Evolutionary conservation across 148 eudicot genomes (phyloP).

Genomic region (Gaultheria prostrata): DNA sequence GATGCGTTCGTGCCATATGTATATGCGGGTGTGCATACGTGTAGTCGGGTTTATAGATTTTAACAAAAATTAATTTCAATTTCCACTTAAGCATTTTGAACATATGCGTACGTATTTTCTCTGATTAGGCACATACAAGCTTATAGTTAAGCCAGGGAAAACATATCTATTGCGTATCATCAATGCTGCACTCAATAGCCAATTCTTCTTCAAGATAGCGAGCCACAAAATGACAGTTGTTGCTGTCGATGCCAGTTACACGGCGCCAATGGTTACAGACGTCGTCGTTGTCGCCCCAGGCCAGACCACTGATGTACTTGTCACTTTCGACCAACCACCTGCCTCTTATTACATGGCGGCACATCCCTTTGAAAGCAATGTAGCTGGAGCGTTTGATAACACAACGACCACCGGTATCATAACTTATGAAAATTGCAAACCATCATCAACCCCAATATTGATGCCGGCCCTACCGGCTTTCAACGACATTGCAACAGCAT

Average conservation of each 20-base stretch:
- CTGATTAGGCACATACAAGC: conserved; percentile 24
- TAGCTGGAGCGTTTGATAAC: conserved; percentile 34
- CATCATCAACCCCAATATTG: conserved; percentile 25
- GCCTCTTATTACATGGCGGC: conserved; percentile 68
- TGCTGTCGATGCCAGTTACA: conserved; percentile 63
- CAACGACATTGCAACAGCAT: conserved; percentile 56
- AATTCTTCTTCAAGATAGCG: neutral
- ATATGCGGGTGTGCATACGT: no score
- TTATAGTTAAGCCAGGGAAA: conserved; percentile 46
- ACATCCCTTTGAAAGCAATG: conserved; percentile 35
- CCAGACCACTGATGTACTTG: conserved; percentile 64
- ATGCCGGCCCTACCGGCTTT: conserved; percentile 58
- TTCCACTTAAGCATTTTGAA: neutral
- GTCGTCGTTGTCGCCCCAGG: conserved; percentile 56
- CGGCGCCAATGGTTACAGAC: conserved; percentile 40
- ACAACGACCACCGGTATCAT: conserved; percentile 60
- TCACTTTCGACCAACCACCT: conserved; percentile 40
- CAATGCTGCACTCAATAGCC: neutral
- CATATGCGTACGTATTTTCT: neutral
- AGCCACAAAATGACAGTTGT: conserved; percentile 38
- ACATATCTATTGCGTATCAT: conserved; percentile 37
- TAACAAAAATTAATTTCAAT: no score
- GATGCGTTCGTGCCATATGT: no score
- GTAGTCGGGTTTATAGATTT: no score
- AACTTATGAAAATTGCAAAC: conserved; percentile 21